Evolutionary conservation across 352 stramenopile species (phyloP), one percentile per base, ranked within the genome.

Genomic region (Phytophthora pinifolia): DNA sequence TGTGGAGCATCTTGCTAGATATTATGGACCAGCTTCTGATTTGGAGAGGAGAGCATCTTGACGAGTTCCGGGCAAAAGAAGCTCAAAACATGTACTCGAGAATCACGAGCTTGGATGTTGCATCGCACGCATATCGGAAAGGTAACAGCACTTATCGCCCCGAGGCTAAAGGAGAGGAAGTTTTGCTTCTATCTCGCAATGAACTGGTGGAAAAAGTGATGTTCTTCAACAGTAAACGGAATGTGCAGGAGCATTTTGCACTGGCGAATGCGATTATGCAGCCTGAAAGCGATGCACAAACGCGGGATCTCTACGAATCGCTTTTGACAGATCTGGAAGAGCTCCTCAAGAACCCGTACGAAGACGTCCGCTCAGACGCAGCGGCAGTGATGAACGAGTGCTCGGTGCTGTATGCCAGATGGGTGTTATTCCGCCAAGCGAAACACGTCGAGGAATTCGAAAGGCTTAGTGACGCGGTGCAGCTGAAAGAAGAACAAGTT

Each of bases 131-230:
- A 2, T 56, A 86, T 29, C 64, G 63, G 3, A 73, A 72, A 51
- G 50, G 37, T 22, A 61, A 37, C 9, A 15, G 2, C 44, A 30
- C 9, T 43, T 5, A 1, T 15, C 25, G 22, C 14, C 46, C 9
- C 42, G 48, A 35, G 9, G 3, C 29, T 29, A 61, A 61, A 41
- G 57, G 41, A 6, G 59, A 80, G 10, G 53, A 69, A 29, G 66
- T 69, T 1, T 50, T 59, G 15, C 59, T 87, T 3, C 62, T 73
- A 5, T 88, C 77, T 27, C 73, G 79, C 38, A 88, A 90, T 18
- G 77, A 90, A 20, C 68, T 87, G 67, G 70, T 83, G n/a, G 77
- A 90, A 56, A 71, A 70, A 14, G 65, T 84, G 25, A 54, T 79
- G 15, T 77, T 87, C 47, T 88, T 90, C 47, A 80, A 83, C 38